These are phyloP conservation scores for Trichoderma citrinoviride DNA, from an alignment of 2,329 filamentous ascomycete genomes.

Conservation along the genomic window DNA sequence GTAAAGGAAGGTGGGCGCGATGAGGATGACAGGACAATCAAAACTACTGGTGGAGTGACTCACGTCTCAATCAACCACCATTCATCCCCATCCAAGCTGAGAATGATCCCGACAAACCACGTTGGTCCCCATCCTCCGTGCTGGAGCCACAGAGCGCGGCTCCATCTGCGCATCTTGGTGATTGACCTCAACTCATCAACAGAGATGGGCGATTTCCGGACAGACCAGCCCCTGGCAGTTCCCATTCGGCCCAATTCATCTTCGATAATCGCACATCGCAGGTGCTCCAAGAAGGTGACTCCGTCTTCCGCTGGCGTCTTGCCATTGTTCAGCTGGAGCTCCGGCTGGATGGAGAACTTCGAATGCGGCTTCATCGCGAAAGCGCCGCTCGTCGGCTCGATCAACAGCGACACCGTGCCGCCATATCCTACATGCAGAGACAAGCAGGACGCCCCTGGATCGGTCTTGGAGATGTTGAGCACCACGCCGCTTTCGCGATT, in stretches of 20 bases:
- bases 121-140: conserved; percentile 66
- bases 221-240: conserved; percentile 63
- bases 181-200: conserved; percentile 57
- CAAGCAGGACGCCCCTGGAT: conserved; percentile 67
- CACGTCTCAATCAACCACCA: conserved; percentile 75
- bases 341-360: conserved; percentile 53
- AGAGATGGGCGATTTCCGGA: conserved; percentile 48
- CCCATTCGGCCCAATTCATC: conserved; percentile 61
- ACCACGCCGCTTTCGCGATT: conserved; percentile 57
- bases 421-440: conserved; percentile 66
- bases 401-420: conserved; percentile 57
- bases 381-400: conserved; percentile 77
- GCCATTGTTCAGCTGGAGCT: conserved; percentile 62
- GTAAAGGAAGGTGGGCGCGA: neutral
- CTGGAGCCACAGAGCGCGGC: conserved; percentile 66
- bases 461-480: conserved; percentile 55
- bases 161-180: conserved; percentile 61
- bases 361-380: conserved; percentile 68
- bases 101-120: conserved; percentile 71
- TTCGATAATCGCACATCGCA: conserved; percentile 60
- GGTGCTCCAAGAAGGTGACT: conserved; percentile 54
- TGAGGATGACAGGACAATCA: too few relatives aligned
- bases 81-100: conserved; percentile 69
- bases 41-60: conserved; percentile 28
- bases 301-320: conserved; percentile 58